A percentile compares a stretch with the other conserved stretches of the same genome.
phyloP scores from a whole-genome alignment of 768 basidiomycete genomes.

The Rubroboletus satanas region DNA sequence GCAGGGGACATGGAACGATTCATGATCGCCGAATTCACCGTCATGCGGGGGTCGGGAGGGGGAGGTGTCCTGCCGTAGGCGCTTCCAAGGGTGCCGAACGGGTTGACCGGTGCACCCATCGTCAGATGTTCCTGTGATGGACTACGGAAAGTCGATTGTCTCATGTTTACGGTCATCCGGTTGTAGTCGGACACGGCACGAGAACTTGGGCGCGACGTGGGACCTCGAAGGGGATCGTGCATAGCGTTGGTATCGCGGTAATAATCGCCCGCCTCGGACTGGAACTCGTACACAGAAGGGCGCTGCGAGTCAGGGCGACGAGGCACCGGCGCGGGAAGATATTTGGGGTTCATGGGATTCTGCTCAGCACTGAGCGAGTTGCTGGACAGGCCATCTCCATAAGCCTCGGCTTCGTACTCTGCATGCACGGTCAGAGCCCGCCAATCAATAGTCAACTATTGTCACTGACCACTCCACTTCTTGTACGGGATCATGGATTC shows the following conservation, averaged over 20 bases:
- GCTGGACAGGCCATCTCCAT: slow-evolving; percentile 49
- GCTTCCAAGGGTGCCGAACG: slow-evolving; percentile 35
- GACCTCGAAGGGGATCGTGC: slow-evolving; percentile 31
- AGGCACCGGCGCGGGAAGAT: slow-evolving; percentile 35
- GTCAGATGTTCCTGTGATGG: slow-evolving; percentile 38
- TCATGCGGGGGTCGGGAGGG: slow-evolving; percentile 45
- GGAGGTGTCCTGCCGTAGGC: slow-evolving; percentile 38
- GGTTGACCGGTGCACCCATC: slow-evolving; percentile 34
- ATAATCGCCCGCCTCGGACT: slow-evolving; percentile 51
- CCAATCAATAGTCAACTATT: background rate
- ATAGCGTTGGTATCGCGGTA: slow-evolving; percentile 53
- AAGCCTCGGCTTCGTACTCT: slow-evolving; percentile 66
- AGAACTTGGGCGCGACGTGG: slow-evolving; percentile 31
- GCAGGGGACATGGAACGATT: slow-evolving; percentile 33
- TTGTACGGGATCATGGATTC: slow-evolving; percentile 75
- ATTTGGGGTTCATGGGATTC: slow-evolving; percentile 20
- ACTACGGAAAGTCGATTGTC: slow-evolving; percentile 24
- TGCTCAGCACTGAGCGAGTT: slow-evolving; percentile 37
- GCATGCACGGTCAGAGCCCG: slow-evolving; percentile 13
- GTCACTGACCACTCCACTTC: slow-evolving; percentile 60
- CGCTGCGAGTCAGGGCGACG: slow-evolving; percentile 38
- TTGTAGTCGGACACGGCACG: slow-evolving; percentile 31
- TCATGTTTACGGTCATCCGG: slow-evolving; percentile 22
- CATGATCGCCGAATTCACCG: slow-evolving; percentile 45
- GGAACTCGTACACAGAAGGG: slow-evolving; percentile 40